These are phyloP conservation scores for Xylariaceae sp. DNA, from an alignment of 2,329 filamentous ascomycete genomes.

Conservation along the genomic window DNA sequence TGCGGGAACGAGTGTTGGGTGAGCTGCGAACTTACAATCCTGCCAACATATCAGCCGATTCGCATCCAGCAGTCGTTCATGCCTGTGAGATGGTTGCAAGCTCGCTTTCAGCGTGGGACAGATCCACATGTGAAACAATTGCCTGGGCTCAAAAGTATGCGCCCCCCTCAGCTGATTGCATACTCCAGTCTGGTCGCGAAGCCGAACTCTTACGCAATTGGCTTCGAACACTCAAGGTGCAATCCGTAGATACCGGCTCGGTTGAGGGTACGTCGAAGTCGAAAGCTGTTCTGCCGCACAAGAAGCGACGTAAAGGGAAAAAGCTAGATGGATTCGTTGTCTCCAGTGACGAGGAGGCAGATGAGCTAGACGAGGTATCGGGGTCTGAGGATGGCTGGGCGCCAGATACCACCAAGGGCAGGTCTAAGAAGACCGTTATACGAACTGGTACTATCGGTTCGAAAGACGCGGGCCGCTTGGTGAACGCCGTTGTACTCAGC, in stretches of 20 bases:
- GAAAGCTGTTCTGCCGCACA: constrained; percentile 29
- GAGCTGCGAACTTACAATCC: constrained; percentile 37
- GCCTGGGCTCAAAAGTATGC: constrained; percentile 85
- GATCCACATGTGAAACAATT: constrained; percentile 65
- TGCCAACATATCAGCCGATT: constrained; percentile 8
- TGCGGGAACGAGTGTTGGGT: constrained; percentile 44
- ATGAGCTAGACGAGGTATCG: constrained; percentile 64
- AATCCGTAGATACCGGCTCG: constrained; percentile 64
- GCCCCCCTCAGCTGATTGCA: constrained; percentile 61
- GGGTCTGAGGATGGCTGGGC: constrained; percentile 52
- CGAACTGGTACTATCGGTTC: constrained; percentile 29
- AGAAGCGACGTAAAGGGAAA: constrained; percentile 66
- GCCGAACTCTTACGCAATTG: constrained; percentile 71
- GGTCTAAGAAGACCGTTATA: constrained; percentile 51
- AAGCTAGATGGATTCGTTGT: constrained; percentile 79
- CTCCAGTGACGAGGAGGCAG: constrained; percentile 69
- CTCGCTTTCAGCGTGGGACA: constrained; percentile 75
- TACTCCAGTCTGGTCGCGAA: constrained; percentile 73
- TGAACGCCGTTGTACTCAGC: constrained; percentile 81
- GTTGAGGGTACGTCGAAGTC: constrained; percentile 30
- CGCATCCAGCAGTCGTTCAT: constrained; percentile 55
- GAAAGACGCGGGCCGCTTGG: constrained; percentile 46
- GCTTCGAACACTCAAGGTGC: constrained; percentile 72
- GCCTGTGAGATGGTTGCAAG: constrained; percentile 58
- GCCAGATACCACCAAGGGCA: constrained; percentile 31